Percentiles rank a stretch among this genome's conserved stretches.
These are phyloP conservation scores for Patellaria atrata DNA, from an alignment of 495 filamentous ascomycete genomes.

Conservation along the genomic window DNA sequence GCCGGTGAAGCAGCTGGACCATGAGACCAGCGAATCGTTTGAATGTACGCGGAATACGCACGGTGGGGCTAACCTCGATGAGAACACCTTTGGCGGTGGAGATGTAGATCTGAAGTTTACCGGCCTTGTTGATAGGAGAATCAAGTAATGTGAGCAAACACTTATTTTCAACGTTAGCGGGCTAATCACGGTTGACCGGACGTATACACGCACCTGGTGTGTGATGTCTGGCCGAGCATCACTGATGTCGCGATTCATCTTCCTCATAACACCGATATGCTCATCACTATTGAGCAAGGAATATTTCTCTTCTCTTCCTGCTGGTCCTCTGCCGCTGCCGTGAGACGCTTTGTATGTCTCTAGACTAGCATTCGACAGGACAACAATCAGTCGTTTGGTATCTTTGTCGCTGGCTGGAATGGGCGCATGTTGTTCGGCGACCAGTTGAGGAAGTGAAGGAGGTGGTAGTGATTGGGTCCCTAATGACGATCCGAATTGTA, in stretches of 20 bases:
- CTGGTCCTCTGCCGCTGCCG: constrained; percentile 41
- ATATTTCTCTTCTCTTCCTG: constrained; percentile 78
- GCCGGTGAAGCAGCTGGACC: constrained; percentile 95
- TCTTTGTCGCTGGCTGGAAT: constrained; percentile 78
- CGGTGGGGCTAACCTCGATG: constrained; percentile 93
- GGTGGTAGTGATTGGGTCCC: constrained; percentile 91
- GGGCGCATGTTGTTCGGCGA: constrained; percentile 80
- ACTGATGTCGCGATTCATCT: constrained; percentile 97
- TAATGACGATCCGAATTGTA: no score
- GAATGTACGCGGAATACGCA: constrained; percentile 94
- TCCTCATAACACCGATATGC: constrained; percentile 96
- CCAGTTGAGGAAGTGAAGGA: constrained; percentile 73
- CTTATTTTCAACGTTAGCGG: constrained; percentile 34
- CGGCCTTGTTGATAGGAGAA: constrained; percentile 96
- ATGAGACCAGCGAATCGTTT: constrained; percentile 97
- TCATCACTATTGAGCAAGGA: constrained; percentile 95
- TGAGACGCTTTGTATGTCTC: constrained; percentile 88
- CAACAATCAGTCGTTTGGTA: constrained; percentile 80
- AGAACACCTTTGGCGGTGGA: constrained; percentile 92
- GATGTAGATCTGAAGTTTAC: constrained; percentile 94
- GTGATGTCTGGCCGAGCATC: constrained; percentile 96
- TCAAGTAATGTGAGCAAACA: constrained; percentile 95
- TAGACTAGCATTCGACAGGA: constrained; percentile 91
- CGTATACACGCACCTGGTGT: constrained; percentile 61
- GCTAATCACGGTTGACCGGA: constrained; percentile 8